Evolutionary conservation across 2,329 filamentous ascomycete genomes (phyloP), one percentile per base, ranked within the genome.

Genomic region (Ophiobolus disseminans): DNA sequence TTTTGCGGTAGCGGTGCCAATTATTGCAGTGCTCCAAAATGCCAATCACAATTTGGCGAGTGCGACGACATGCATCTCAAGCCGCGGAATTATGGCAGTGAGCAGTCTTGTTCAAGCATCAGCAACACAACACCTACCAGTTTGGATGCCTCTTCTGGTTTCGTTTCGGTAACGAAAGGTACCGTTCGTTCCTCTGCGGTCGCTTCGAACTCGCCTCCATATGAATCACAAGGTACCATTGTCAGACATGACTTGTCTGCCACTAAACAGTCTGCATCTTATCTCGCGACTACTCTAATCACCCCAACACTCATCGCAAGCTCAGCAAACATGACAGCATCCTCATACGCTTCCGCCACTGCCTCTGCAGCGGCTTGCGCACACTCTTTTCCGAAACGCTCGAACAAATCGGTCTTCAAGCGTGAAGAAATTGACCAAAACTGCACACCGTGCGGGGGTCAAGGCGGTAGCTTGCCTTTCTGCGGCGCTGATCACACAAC

Each of bases 401-500:
- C 38, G 3, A 11, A 40, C 13, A 47, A 28, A 14, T 3, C 45
- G 13, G 35, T 43, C 10, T 47, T 49, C 30, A 55, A 40, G 35
- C 38, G 40, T 11, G 41, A 53, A 20, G 47, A 42, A 25, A 28
- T 45, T 1, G 40, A 48, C 13, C 25, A 34, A 21, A 25, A 55
- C 20, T 67, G 63, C 40, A 21, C 60, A n/a, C 63, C 60, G 13
- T 67, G 63, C 39, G 57, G 63, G 6, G 71, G 69, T 6, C 72
- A 73, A 40, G 56, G 58, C 19, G 72, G 70, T 8, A 56, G 53
- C 22, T 42, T 58, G 20, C 60, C 60, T 4, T 66, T 56, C 32
- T 74, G 72, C 47, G 68, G 70, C 19, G 70, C 68, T 37, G 65
- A 70, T 58, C 65, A 68, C 41, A 63, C 54, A 35, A 72, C 68